Evolutionary conservation across 345 rosid species (phyloP).

Genomic region (Eucalyptus coolabah): DNA sequence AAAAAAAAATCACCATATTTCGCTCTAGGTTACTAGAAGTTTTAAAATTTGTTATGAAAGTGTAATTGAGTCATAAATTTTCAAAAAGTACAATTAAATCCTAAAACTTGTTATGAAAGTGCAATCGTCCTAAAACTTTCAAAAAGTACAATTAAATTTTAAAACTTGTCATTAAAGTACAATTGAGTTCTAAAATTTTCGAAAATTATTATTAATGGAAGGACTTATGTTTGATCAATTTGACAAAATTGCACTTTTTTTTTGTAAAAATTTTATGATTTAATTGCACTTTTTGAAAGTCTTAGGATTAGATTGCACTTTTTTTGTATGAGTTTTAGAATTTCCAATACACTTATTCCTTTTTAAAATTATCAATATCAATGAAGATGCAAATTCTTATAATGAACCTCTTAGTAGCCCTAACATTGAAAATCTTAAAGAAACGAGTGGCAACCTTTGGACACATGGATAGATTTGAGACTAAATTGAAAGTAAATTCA

Average conservation of each 20-base stretch:
- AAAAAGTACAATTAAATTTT: fast-evolving
- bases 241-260: too few relatives aligned
- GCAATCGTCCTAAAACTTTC: fast-evolving
- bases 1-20: background rate
- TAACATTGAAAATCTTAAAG: background rate
- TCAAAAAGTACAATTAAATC: fast-evolving
- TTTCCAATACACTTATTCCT: too few relatives aligned
- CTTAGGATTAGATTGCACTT: too few relatives aligned
- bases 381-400: background rate
- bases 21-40: fast-evolving
- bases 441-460: background rate
- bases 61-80: fast-evolving
- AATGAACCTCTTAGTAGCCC: background rate
- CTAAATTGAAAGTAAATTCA: background rate
- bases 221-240: too few relatives aligned
- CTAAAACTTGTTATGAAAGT: fast-evolving
- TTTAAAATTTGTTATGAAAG: too few relatives aligned
- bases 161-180: fast-evolving
- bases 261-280: too few relatives aligned
- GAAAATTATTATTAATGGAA: fast-evolving
- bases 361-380: background rate
- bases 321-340: too few relatives aligned
- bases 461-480: background rate
- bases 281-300: too few relatives aligned
- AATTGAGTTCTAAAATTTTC: fast-evolving